Percentiles rank a stretch among this genome's conserved stretches.
phyloP scores from a whole-genome alignment of 1,284 basidiomycete genomes.

The Schizophyllum amplum region DNA sequence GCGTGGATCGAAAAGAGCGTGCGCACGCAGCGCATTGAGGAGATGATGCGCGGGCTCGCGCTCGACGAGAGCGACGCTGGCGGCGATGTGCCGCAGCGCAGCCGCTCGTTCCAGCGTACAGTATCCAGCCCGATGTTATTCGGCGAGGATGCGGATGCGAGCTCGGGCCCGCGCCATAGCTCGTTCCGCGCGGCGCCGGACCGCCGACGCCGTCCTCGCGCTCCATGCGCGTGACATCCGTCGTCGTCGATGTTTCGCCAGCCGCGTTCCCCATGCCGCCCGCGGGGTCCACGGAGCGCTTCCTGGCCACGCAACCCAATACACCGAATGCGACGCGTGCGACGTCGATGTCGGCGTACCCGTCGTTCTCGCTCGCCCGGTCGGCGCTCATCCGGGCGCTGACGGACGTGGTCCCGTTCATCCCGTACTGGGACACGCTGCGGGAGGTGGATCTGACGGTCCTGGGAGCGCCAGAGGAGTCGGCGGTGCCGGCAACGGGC shows the following conservation, averaged over 20 bases:
- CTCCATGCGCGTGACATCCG: background rate
- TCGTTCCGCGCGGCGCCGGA: background rate
- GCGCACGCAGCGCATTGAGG: background rate
- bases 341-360: slow-evolving; percentile 87
- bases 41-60: background rate
- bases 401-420: slow-evolving; percentile 93
- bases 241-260: background rate
- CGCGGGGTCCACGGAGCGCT: background rate
- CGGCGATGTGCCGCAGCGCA: background rate
- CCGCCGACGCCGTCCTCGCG: background rate
- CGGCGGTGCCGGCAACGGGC: slow-evolving; percentile 13
- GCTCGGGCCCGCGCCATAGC: background rate
- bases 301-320: background rate
- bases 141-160: background rate
- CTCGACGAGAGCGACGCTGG: background rate
- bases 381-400: slow-evolving; percentile 88
- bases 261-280: background rate
- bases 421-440: slow-evolving; percentile 89
- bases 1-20: background rate
- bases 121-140: background rate
- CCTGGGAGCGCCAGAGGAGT: slow-evolving; percentile 34
- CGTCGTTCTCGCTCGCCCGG: slow-evolving; percentile 89
- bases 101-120: background rate
- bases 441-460: slow-evolving; percentile 66
- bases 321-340: background rate